Conservation (phyloP, 2,329 filamentous ascomycete species). For the Amphichorda felina region DNA sequence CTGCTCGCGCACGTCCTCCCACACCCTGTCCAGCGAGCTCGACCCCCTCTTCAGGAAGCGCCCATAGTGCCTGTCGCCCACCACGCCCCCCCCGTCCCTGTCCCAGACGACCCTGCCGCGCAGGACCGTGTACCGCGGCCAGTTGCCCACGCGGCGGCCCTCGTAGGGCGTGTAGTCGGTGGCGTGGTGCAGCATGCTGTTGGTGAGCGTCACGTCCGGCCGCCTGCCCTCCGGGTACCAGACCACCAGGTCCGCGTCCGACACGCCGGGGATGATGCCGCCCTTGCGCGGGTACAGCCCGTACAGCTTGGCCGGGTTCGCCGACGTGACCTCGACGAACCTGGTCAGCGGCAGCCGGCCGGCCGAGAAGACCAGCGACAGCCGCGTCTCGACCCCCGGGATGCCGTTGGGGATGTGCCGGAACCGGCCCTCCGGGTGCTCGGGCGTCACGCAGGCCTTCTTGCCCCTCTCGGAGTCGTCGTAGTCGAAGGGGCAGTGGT, state of each 20-base stretch:
- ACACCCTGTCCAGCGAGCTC: slow-evolving; percentile 1
- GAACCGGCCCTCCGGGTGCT: slow-evolving; percentile 33
- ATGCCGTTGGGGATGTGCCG: slow-evolving; percentile 46
- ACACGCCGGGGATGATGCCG: slow-evolving; percentile 32
- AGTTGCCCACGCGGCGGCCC: slow-evolving; percentile 41
- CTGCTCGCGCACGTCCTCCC: slow-evolving; percentile 2
- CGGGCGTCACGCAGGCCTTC: slow-evolving; percentile 28
- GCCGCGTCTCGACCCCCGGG: slow-evolving; percentile 44
- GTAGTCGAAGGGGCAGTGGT: slow-evolving; percentile 36
- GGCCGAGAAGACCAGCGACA: slow-evolving; percentile 31
- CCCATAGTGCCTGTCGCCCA: slow-evolving; percentile 35
- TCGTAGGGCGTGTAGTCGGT: slow-evolving; percentile 54
- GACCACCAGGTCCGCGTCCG: slow-evolving; percentile 44
- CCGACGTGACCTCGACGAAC: slow-evolving; percentile 41
- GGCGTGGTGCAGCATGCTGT: slow-evolving; percentile 45
- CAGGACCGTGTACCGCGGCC: slow-evolving; percentile 49
- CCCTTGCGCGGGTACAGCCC: slow-evolving; percentile 40
- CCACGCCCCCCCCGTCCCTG: slow-evolving; percentile 34
- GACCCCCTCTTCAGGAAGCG: slow-evolving; percentile 29
- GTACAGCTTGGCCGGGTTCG: slow-evolving; percentile 46
- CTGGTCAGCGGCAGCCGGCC: slow-evolving; percentile 28
- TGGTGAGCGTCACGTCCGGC: slow-evolving; percentile 24
- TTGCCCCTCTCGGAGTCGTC: slow-evolving; percentile 32
- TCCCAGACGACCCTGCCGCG: slow-evolving; percentile 48
- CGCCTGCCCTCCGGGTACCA: slow-evolving; percentile 38